These are phyloP conservation scores for Thuidium tamariscinum DNA, from an alignment of 225 moss, liverwort and hornwort genomes.

Conservation along the genomic window DNA sequence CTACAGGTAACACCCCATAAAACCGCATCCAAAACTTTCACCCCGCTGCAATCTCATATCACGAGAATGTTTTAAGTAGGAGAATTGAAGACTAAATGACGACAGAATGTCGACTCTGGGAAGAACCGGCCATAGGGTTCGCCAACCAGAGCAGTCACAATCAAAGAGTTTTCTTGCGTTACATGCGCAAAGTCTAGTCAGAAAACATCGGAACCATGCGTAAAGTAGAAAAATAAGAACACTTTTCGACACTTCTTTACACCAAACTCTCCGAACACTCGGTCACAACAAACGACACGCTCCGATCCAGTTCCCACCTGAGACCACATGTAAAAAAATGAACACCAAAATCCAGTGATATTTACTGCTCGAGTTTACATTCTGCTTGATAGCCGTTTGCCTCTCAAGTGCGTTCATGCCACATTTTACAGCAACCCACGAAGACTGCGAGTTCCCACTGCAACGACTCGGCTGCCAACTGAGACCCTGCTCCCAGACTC, in stretches of 20 bases:
- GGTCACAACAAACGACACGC: background rate
- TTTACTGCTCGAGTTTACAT: constrained; percentile 40
- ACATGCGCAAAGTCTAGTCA: background rate
- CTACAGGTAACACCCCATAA: too few relatives aligned
- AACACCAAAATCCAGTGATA: constrained; percentile 45
- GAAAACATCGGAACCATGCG: background rate
- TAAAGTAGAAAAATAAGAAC: background rate
- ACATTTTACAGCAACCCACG: constrained; percentile 5
- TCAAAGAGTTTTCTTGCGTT: background rate
- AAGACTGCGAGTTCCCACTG: background rate
- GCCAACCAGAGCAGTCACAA: background rate
- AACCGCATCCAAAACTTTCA: too few relatives aligned
- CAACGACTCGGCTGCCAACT: constrained; percentile 10
- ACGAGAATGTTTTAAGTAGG: too few relatives aligned
- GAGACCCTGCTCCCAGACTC: constrained; percentile 2
- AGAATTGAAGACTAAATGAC: too few relatives aligned
- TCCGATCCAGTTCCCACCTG: too few relatives aligned
- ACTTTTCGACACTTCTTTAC: background rate
- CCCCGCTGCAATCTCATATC: too few relatives aligned
- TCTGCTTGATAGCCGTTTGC: constrained; percentile 15
- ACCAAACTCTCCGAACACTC: background rate
- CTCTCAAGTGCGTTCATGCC: constrained; percentile 1
- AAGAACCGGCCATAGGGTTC: background rate
- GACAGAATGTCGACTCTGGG: too few relatives aligned
- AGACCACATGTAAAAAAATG: background rate